A percentile compares a stretch with the other conserved stretches of the same genome.
These are phyloP conservation scores for Mrakia frigida DNA, from an alignment of 768 basidiomycete genomes.

Conservation along the genomic window DNA sequence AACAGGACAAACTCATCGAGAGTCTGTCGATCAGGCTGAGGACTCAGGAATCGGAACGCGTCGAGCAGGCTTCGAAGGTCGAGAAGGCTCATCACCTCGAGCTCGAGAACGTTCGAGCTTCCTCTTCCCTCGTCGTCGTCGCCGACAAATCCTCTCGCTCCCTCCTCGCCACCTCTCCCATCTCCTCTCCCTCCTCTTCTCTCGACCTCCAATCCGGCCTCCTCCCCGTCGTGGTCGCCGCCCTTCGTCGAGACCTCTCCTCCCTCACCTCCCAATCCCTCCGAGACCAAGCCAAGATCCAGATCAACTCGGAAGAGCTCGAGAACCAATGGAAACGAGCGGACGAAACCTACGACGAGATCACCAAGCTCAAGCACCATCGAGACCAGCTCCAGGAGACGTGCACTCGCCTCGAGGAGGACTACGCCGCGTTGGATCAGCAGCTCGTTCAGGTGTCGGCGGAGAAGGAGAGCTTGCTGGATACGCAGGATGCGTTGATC, in stretches of 20 bases:
- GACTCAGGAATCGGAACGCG: not conserved
- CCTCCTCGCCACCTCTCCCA: not conserved
- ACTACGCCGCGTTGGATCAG: not conserved
- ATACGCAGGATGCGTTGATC: constrained; percentile 33
- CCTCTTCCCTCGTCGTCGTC: no score
- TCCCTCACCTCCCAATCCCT: not conserved
- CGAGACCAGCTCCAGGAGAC: constrained; percentile 32
- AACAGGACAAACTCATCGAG: not conserved
- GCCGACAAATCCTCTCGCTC: not conserved
- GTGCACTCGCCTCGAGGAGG: constrained; percentile 45
- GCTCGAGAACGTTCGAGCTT: not conserved
- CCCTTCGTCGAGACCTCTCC: constrained; percentile 20
- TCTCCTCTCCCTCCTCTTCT: not conserved
- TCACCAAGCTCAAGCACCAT: constrained; percentile 30
- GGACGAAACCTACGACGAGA: constrained; percentile 53
- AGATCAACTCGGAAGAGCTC: constrained; percentile 48
- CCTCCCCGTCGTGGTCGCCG: constrained; percentile 11
- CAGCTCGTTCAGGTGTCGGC: not conserved
- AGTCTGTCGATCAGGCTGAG: not conserved
- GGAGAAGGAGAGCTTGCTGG: constrained; percentile 5
- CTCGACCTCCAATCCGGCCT: not conserved
- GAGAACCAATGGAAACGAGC: constrained; percentile 68
- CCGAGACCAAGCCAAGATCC: constrained; percentile 4
- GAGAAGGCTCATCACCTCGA: not conserved
- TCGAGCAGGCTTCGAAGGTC: not conserved